phyloP scores from a whole-genome alignment of 257 asterid species.

The Solanum virginianum region DNA sequence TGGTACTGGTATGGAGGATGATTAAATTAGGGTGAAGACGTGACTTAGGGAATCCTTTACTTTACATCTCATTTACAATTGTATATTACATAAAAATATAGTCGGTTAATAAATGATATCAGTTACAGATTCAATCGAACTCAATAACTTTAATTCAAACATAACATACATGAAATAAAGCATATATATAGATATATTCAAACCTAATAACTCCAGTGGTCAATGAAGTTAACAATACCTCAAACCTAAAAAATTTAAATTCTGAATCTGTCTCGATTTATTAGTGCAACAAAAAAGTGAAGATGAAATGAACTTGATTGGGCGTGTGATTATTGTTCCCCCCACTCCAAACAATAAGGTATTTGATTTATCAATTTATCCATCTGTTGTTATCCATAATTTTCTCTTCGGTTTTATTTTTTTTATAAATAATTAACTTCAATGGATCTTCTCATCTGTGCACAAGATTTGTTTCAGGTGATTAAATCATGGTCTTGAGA shows the following conservation, averaged over 20 bases:
- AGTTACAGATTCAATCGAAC: background rate
- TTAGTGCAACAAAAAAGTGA: background rate
- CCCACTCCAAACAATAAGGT: conserved; percentile 60
- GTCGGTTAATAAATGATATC: background rate
- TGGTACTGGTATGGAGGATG: background rate
- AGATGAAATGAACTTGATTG: conserved; percentile 26
- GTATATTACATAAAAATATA: conserved; percentile 9
- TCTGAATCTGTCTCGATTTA: accelerated
- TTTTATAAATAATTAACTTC: conserved; percentile 11
- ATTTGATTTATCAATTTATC: conserved; percentile 20
- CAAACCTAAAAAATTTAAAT: accelerated
- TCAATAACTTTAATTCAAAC: background rate
- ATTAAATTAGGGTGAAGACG: conserved; percentile 10
- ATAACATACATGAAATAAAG: background rate
- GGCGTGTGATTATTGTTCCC: conserved; percentile 52
- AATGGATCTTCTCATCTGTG: conserved; percentile 54
- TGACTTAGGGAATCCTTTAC: conserved; percentile 39
- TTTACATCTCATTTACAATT: conserved; percentile 20
- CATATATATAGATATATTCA: background rate
- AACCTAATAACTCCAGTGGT: no score
- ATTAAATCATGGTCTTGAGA: conserved; percentile 32
- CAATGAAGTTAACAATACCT: background rate
- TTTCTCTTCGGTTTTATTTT: conserved; percentile 4
- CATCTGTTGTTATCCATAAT: conserved; percentile 17
- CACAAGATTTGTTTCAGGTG: conserved; percentile 50